Base-by-base conservation (phyloP, 2,329 filamentous ascomycete genomes). In the Monosporascus sp. region DNA sequence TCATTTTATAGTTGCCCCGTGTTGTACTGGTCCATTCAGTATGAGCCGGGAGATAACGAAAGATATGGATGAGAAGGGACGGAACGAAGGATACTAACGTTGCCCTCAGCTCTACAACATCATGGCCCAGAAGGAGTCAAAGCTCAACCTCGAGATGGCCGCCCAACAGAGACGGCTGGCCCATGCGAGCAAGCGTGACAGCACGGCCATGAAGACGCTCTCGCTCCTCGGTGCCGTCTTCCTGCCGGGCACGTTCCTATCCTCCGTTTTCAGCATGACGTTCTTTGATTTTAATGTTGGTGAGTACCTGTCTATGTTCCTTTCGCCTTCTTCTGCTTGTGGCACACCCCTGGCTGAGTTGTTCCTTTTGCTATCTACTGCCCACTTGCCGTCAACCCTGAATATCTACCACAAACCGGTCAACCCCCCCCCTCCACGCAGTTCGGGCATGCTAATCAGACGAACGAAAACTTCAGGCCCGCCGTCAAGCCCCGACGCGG, bases 251-350 rank as follows among this genome's bases (percentile, higher is more conserved):
- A 85, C 82, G 1, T 84, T 79, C 58, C 74, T 86, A 18, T 77
- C 83, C 8, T 86, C 83, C 0, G 72, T 86, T 24, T 86, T 86
- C 60, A 80, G 77, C 71, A 86, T 85, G 81, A 81, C 81, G 0
- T 86, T 86, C 65, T 86, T 86, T 71, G 77, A 86, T 67, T 86
- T 85, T 59, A 77, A 77, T 57, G 68, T 72, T 39, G 69, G 75
- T 75, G 64, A 56, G 67, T 64, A 15, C 22, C 55, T 52, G 38
- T 52, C 57, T 9, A 51, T 47, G 20, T 43, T 27, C 11, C 43
- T n/a, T 9, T 38, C 5, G 18, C 36, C 35, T 39, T 31, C 6
- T 24, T 44, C 44, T 44, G 38, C 31, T 31, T 20, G 20, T 38
- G n/a, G 11, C 41, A 18, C 31, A 35, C 11, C 31, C 9, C 14